Evolutionary conservation across 2,329 filamentous ascomycete species (phyloP), one percentile per base, ranked within the genome.

Genomic region (Alternaria postmessia): DNA sequence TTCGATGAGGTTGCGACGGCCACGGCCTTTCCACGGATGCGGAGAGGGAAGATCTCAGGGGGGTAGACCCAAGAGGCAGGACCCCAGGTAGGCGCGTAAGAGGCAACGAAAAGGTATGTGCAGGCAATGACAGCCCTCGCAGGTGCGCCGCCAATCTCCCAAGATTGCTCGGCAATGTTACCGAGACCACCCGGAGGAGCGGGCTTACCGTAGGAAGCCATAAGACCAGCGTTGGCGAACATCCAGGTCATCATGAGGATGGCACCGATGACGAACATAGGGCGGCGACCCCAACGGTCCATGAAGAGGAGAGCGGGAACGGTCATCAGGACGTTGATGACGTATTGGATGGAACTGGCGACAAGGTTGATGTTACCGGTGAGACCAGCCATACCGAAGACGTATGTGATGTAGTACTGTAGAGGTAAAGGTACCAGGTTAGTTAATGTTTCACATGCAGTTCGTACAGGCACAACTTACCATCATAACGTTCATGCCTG

Each of bases 251-350:
- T 75, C 89, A 92, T 92, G 47, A 90, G 79, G 24, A 85, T 78
- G 6, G 89, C 86, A 49, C 90, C 90, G 26, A 88, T 72, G n/a
- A 92, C 81, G 36, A 92, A 82, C 5, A 89, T 86, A 1, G 81
- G 82, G 42, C 90, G 91, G 64, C 91, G 91, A 47, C 92, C 92
- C 88, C 89, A 92, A 56, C 84, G 83, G 68, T 95, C 91, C 69
- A 94, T 86, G 81, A 83, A 94, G 57, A 94, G 78, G 24, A 94
- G 84, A 1, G 91, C 91, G 0, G 91, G 90, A 3, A 94, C 75
- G 0, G 92, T 94, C 88, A 92, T 91, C 53, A 89, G 61, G 1
- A 94, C 91, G 75, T 94, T 94, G 81, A 94, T 92, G 68, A 93
- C 84, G 74, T 91, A 92, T 56, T 91, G 88, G 63, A 92, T 91